Conservation (phyloP, 441 rosid genomes). For the Melastoma candidum region DNA sequence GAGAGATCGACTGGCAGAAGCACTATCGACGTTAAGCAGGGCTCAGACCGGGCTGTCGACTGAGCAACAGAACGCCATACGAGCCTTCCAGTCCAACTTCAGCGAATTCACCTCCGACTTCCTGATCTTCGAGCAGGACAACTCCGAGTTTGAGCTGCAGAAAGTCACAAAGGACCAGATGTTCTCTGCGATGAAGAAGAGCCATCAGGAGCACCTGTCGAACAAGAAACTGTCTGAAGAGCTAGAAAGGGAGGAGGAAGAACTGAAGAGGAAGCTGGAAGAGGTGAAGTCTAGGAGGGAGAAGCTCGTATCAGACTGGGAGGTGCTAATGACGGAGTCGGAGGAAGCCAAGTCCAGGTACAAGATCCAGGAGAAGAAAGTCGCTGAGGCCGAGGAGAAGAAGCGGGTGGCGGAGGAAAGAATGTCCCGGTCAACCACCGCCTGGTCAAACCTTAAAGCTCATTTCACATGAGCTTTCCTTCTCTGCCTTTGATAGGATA, state of each 20-base stretch:
- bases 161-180: constrained; percentile 4
- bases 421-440: background rate
- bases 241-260: constrained; percentile 9
- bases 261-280: constrained; percentile 6
- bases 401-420: constrained; percentile 4
- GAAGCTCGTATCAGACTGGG: constrained; percentile 6
- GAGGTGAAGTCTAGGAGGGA: constrained; percentile 1
- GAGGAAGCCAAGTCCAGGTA: constrained; percentile 5
- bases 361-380: constrained; percentile 2
- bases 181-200: constrained; percentile 1
- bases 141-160: constrained; percentile 4
- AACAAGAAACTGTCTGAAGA: constrained; percentile 1
- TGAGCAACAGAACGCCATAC: constrained; percentile 2
- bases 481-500: too few species aligned
- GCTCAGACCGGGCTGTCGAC: background rate
- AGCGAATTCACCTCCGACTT: constrained; percentile 8
- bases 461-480: background rate
- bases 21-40: background rate
- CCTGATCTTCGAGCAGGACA: constrained; percentile 5
- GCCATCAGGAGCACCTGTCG: background rate
- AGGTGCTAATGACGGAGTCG: constrained; percentile 1
- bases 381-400: constrained; percentile 8
- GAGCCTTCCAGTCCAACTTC: background rate
- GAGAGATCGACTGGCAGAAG: constrained; percentile 4
- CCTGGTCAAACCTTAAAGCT: constrained; percentile 6